Percentiles rank a stretch among this genome's conserved stretches.
Conservation (phyloP, 306 rosid genomes). For the Lathyrus sativus region DNA sequence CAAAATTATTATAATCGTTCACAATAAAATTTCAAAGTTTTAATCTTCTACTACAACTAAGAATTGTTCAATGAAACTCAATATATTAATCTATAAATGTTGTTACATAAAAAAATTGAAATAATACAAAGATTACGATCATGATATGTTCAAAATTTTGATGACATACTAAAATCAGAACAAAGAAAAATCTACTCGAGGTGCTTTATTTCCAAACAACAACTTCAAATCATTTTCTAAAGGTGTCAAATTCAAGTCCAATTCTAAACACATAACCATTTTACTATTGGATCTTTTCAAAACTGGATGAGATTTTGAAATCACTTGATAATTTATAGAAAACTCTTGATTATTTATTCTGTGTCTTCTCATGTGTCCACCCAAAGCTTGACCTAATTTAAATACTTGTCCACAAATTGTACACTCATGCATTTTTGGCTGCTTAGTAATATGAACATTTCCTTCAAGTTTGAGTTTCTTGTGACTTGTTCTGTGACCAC, state of each 20-base stretch:
- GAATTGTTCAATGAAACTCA: neutral
- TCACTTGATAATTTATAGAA: constrained; percentile 10
- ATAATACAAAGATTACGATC: neutral
- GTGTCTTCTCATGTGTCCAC: constrained; percentile 88
- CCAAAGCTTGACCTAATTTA: constrained; percentile 76
- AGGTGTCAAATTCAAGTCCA: constrained; percentile 84
- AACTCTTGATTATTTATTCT: constrained; percentile 36
- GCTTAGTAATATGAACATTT: neutral
- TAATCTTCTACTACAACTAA: no score
- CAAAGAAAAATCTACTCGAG: constrained; percentile 45
- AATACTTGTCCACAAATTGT: constrained; percentile 66
- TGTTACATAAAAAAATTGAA: constrained; percentile 16
- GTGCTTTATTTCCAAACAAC: constrained; percentile 73
- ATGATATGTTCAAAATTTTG: neutral
- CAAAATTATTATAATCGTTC: no score
- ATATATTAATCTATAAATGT: neutral
- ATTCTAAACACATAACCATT: constrained; percentile 55
- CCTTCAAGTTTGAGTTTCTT: constrained; percentile 34
- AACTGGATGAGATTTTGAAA: constrained; percentile 42
- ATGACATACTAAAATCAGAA: constrained; percentile 1
- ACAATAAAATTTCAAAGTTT: no score
- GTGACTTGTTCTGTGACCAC: constrained; percentile 53
- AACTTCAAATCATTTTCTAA: constrained; percentile 81
- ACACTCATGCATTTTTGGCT: constrained; percentile 54
- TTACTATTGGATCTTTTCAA: constrained; percentile 57